Conservation (phyloP, 352 stramenopile species). For the Globisporangium okanoganense region DNA sequence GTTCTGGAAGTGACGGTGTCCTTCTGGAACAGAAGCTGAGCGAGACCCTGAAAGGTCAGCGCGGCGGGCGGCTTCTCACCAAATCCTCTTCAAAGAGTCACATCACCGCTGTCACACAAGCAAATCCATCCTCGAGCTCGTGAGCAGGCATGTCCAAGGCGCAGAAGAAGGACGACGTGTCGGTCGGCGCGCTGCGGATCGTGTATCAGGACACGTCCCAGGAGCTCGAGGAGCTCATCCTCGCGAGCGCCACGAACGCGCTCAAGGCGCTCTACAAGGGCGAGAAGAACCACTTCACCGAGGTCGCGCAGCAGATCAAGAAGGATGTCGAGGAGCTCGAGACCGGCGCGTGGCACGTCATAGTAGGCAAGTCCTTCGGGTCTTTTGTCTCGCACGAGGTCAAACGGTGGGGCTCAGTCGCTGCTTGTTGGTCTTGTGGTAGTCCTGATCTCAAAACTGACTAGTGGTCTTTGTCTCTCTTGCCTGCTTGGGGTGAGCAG, state of each 20-base stretch:
- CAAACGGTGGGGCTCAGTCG: conserved; percentile 70
- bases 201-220: conserved; percentile 68
- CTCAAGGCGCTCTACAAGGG: conserved; percentile 82
- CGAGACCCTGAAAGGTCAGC: background rate
- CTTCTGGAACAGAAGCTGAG: background rate
- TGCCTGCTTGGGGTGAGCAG: conserved; percentile 19
- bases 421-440: background rate
- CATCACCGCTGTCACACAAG: background rate
- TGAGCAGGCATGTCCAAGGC: conserved; percentile 54
- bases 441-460: background rate
- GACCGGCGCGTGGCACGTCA: conserved; percentile 73
- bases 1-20: too few relatives aligned
- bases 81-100: conserved; percentile 1
- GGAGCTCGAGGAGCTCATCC: conserved; percentile 69
- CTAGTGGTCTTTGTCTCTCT: background rate
- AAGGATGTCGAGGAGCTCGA: conserved; percentile 69
- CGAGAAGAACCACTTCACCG: conserved; percentile 81
- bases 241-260: conserved; percentile 70
- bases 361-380: conserved; percentile 84
- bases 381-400: conserved; percentile 85
- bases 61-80: background rate
- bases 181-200: conserved; percentile 58
- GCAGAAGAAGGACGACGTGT: conserved; percentile 77
- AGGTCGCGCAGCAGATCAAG: conserved; percentile 79
- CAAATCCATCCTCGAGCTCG: background rate